Evolutionary conservation across 257 asterid genomes (phyloP).

Genomic region (Penstemon newberryi): DNA sequence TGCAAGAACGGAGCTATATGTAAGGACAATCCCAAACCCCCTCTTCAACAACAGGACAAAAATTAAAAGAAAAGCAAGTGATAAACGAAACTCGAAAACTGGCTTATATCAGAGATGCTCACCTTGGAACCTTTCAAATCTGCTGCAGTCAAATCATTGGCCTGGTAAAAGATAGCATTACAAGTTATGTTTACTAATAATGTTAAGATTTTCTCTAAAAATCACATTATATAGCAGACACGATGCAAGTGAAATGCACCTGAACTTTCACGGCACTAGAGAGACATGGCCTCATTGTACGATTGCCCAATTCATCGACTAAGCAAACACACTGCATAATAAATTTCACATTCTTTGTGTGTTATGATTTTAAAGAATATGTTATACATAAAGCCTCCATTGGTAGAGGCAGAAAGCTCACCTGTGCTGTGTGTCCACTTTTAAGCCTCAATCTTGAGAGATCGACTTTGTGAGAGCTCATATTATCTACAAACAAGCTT

Average conservation of each 20-base stretch:
- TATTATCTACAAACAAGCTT: slow-evolving; percentile 63
- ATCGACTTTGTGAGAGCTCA: slow-evolving; percentile 72
- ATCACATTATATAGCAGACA: slow-evolving; percentile 19
- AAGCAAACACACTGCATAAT: slow-evolving; percentile 88
- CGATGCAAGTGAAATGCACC: slow-evolving; percentile 45
- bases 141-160: slow-evolving; percentile 61
- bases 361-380: background rate
- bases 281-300: slow-evolving; percentile 98
- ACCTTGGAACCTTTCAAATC: slow-evolving; percentile 96
- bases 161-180: slow-evolving; percentile 56
- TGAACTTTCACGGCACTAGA: slow-evolving; percentile 83
- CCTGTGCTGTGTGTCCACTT: slow-evolving; percentile 85
- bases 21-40: background rate
- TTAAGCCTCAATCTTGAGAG: slow-evolving; percentile 77
- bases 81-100: background rate
- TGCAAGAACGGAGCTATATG: background rate
- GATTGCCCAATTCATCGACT: slow-evolving; percentile 88
- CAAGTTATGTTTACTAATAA: slow-evolving; percentile 25
- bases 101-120: slow-evolving; percentile 23
- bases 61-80: background rate
- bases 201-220: slow-evolving; percentile 25
- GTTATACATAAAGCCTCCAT: slow-evolving; percentile 4
- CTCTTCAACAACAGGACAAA: background rate
- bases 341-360: background rate
- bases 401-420: slow-evolving; percentile 29